Evolutionary conservation across 1,284 basidiomycete species (phyloP), one percentile per base, ranked within the genome.

Genomic region (Malassezia yamatoensis): DNA sequence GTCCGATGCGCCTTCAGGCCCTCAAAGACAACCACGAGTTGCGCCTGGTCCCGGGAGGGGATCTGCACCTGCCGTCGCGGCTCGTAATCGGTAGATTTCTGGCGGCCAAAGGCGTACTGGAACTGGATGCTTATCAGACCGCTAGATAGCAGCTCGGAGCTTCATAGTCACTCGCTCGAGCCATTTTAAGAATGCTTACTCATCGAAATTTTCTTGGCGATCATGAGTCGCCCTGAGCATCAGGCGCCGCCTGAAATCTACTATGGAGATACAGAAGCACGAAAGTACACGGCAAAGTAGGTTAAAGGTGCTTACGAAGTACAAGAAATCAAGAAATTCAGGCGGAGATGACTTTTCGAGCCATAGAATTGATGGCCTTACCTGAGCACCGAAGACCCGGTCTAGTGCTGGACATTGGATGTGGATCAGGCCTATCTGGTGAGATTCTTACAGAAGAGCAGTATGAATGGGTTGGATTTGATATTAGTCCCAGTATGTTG

Each of bases 181-280:
- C 41, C 41, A 43, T 32, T 11, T 13, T 35, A 9, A 16, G 15
- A 46, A 16, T 18, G 13, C 15, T 47, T 20, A 47, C n/a, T 47
- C 47, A 39, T 21, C 47, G 16, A 5, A 10, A 1, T 41, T 43
- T 49, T 49, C 52, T 52, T 51, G 18, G 29, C 45, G 18, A 61
- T 36, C 36, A 96, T 96, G 93, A 94, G 90, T 16, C 80, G 94
- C 65, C 94, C 94, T 61, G 94, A 99, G 75, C 83, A 93, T 45
- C 82, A 87, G 76, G 90, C 91, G 24, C 94, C 94, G 37, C 93
- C 94, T 59, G 90, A 98, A 79, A 88, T 98, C 65, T 98, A 93
- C 73, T 99, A 99, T 82, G 90, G 89, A 56, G 93, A 98, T 75
- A 79, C 79, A 21, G 93, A 96, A 76, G 93, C 94, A 24, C 83